phyloP scores from a whole-genome alignment of 768 basidiomycete species.

The Gyrodon lividus region DNA sequence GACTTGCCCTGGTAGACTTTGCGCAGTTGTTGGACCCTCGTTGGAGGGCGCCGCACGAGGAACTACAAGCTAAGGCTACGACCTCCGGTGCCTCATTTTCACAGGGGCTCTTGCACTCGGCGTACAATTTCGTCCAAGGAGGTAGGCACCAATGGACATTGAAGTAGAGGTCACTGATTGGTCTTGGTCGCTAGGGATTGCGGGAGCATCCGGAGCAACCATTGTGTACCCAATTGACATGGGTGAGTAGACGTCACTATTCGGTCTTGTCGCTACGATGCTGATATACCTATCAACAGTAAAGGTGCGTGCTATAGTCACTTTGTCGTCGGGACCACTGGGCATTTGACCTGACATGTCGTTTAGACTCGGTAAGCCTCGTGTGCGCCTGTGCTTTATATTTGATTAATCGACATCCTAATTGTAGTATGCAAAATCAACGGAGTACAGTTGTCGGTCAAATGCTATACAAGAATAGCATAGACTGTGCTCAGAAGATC shows the following conservation, averaged over 20 bases:
- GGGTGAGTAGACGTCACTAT: conserved; percentile 48
- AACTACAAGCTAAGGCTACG: conserved; percentile 35
- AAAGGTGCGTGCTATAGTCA: conserved; percentile 52
- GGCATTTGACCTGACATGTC: conserved; percentile 7
- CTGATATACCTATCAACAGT: conserved; percentile 41
- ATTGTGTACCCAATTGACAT: conserved; percentile 97
- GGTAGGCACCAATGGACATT: conserved; percentile 42
- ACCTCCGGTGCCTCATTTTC: conserved; percentile 43
- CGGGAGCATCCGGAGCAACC: conserved; percentile 94
- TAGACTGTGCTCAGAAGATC: conserved; percentile 92
- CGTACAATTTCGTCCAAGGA: conserved; percentile 87
- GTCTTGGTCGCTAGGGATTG: conserved; percentile 58
- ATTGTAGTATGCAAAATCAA: conserved; percentile 90
- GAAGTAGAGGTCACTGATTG: conserved; percentile 12
- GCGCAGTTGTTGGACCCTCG: conserved; percentile 89
- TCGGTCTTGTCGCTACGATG: background rate
- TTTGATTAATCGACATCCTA: conserved; percentile 3
- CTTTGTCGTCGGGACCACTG: background rate
- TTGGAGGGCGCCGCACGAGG: conserved; percentile 74
- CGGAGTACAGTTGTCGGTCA: conserved; percentile 96
- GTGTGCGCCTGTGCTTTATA: background rate
- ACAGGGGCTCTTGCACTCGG: conserved; percentile 61
- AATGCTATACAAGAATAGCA: conserved; percentile 92
- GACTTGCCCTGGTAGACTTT: conserved; percentile 87
- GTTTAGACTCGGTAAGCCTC: conserved; percentile 56